phyloP scores from a whole-genome alignment of 257 asterid genomes.

The Nemophila menziesii region DNA sequence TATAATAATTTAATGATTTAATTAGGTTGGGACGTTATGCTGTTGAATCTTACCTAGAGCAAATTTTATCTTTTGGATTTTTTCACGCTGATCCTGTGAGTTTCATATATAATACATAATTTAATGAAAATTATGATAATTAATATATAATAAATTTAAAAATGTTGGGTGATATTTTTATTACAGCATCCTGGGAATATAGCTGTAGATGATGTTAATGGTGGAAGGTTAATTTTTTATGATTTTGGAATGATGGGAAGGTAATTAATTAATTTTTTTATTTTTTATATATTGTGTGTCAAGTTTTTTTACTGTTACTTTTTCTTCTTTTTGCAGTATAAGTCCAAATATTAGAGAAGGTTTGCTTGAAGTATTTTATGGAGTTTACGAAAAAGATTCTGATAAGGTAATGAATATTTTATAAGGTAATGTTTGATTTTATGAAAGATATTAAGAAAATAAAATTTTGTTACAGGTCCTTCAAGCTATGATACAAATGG shows the following conservation, averaged over 20 bases:
- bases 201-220: constrained; percentile 79
- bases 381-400: constrained; percentile 88
- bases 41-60: constrained; percentile 91
- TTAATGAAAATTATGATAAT: neutral
- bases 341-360: constrained; percentile 82
- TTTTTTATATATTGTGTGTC: constrained; percentile 6
- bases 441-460: no score
- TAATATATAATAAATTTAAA: no score
- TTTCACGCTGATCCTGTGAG: constrained; percentile 90
- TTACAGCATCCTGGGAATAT: constrained; percentile 86
- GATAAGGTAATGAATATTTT: constrained; percentile 52
- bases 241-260: constrained; percentile 98
- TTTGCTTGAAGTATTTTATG: constrained; percentile 73
- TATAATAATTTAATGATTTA: constrained; percentile 1
- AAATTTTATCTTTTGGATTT: constrained; percentile 82
- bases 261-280: constrained; percentile 17
- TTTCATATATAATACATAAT: neutral
- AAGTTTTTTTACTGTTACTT: constrained; percentile 6
- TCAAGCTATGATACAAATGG: constrained; percentile 89
- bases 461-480: constrained; percentile 39
- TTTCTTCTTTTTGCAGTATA: constrained; percentile 50
- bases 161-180: neutral
- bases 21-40: constrained; percentile 80
- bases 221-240: constrained; percentile 81
- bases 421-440: no score